Evolutionary conservation across 352 stramenopile genomes (phyloP), one percentile per base, ranked within the genome.

Genomic region (Pythium dissimile): DNA sequence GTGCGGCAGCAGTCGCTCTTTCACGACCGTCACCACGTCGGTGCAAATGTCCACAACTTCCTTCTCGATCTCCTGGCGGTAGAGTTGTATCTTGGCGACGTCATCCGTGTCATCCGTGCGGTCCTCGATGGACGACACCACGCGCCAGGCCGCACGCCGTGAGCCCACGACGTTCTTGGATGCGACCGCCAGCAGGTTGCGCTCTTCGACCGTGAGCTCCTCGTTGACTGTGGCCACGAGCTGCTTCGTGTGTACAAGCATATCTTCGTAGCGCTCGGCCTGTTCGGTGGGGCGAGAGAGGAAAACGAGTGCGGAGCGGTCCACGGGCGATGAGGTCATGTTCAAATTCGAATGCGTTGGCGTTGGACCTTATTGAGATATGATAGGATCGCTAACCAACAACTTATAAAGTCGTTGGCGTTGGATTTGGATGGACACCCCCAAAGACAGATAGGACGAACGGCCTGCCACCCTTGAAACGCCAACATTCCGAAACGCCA

Each of bases 21-120:
- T 82, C 43, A 98, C 96, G 59, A 98, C 94, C 42, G 66, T 66
- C 11, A 97, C 84, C 65, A 98, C 96, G 13, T 98, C 88, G 66
- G 97, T 16, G 46, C 66, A 72, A 9, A 61, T 44, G 1, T 16
- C 48, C 10, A 67, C 41, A 18, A 77, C 48, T 42, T 77, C 66
- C 5, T 37, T 41, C 4, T 58, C 61, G 43, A 77, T 74, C 18
- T 59, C 59, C 18, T 52, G n/a, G 31, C 61, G 59, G 65, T 73
- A 69, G 13, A 42, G 42, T 35, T 45, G 43, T 10, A 64, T 54
- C 16, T 47, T 42, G 10, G 50, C 48, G 31, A 21, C 54, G 30
- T 53, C 20, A 30, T 44, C 24, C 1, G 32, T 41, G 23, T 50
- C 43, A 12, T 42, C 97, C 71, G 90, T 44, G 28, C 54, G 43